phyloP scores from a whole-genome alignment of 2,329 filamentous ascomycete species.

The Fusarium compactum region DNA sequence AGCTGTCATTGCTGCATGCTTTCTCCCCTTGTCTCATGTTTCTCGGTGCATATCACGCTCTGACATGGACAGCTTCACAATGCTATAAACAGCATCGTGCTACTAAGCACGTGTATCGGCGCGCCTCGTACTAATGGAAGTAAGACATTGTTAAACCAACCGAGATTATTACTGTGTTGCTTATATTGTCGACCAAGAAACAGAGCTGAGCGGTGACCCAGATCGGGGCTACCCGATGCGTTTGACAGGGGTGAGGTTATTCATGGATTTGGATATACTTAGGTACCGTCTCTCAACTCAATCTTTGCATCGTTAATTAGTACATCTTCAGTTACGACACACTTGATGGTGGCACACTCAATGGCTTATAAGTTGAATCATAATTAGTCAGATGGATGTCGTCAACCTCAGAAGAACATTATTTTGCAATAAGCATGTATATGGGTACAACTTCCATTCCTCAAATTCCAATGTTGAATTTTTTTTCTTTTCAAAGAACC shows the following conservation, averaged over 20 bases:
- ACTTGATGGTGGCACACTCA: conserved; percentile 2
- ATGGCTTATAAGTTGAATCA: conserved; percentile 15
- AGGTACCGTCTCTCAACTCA: background rate
- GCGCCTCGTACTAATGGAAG: background rate
- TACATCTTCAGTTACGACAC: conserved; percentile 1
- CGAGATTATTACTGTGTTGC: conserved; percentile 2
- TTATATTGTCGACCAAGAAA: conserved; percentile 23
- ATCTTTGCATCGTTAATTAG: conserved; percentile 12
- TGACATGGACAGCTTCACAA: conserved; percentile 7
- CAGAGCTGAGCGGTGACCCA: conserved; percentile 19
- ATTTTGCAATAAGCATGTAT: conserved; percentile 4
- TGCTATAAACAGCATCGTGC: conserved; percentile 6
- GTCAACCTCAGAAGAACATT: conserved; percentile 2
- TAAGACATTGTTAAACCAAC: background rate
- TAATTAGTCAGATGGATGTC: background rate
- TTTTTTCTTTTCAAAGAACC: conserved; percentile 19
- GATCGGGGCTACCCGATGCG: conserved; percentile 36
- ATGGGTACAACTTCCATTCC: background rate
- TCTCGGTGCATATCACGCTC: background rate
- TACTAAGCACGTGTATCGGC: background rate
- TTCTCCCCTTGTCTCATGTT: conserved; percentile 13
- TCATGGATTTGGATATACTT: conserved; percentile 19
- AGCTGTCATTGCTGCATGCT: background rate
- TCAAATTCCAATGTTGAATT: background rate
- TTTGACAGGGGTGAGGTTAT: conserved; percentile 17